Percentiles rank a stretch among this genome's conserved stretches.
These are phyloP conservation scores for Aspergillus pseudonomiae DNA, from an alignment of 2,329 filamentous ascomycete species.

Conservation along the genomic window DNA sequence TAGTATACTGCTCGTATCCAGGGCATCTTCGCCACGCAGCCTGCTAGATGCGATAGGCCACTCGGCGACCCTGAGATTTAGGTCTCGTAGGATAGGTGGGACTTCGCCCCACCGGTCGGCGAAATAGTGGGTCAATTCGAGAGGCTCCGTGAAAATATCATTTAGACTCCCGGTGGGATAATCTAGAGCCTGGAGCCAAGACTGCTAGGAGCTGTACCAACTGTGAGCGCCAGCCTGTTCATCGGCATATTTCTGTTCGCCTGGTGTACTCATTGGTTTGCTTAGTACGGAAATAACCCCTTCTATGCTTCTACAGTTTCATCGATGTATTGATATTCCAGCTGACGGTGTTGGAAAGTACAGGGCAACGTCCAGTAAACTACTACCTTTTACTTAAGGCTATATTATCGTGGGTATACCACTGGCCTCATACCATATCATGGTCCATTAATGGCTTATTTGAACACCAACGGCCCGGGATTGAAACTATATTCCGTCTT, in stretches of 20 bases:
- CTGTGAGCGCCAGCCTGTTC: neutral
- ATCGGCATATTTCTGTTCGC: neutral
- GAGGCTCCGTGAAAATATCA: neutral
- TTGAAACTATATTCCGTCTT: neutral
- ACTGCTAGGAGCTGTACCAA: neutral
- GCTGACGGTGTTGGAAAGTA: too few relatives aligned
- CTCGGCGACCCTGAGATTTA: neutral
- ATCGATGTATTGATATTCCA: too few relatives aligned
- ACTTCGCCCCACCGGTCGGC: neutral
- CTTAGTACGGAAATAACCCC: neutral
- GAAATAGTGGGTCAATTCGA: neutral
- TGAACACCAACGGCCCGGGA: neutral
- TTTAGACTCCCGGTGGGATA: neutral
- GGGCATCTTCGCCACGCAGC: too few relatives aligned
- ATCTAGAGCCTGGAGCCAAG: neutral
- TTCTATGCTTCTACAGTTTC: neutral
- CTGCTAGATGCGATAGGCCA: too few relatives aligned
- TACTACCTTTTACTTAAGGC: neutral
- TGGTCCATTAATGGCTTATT: neutral
- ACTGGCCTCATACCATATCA: neutral
- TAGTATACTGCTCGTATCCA: neutral
- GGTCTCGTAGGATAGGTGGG: neutral
- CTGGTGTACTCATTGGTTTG: neutral
- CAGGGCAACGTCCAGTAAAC: neutral
- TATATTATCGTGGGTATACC: neutral